Conservation (phyloP, 495 filamentous ascomycete species). For the Stereocaulon alpinum region DNA sequence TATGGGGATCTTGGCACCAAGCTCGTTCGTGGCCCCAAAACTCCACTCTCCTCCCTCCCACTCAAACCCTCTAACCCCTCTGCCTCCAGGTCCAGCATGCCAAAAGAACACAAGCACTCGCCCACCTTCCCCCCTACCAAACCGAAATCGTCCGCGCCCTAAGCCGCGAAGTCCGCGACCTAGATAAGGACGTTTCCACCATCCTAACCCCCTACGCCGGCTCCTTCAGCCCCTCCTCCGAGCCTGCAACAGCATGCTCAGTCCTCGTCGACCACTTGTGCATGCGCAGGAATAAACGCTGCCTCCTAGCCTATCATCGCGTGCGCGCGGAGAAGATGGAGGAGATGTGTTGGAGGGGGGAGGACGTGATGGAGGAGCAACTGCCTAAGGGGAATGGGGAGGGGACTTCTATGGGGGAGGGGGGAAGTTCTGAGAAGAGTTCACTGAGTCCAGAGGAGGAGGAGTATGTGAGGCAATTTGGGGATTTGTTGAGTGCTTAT, state of each 20-base stretch:
- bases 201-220: constrained; percentile 74
- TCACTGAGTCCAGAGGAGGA: constrained; percentile 95
- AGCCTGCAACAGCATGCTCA: constrained; percentile 76
- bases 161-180: constrained; percentile 84
- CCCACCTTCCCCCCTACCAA: constrained; percentile 85
- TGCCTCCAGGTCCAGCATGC: constrained; percentile 79
- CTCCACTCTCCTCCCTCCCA: neutral
- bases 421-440: constrained; percentile 38
- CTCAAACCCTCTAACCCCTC: constrained; percentile 9
- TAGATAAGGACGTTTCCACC: constrained; percentile 77
- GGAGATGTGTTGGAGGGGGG: constrained; percentile 84
- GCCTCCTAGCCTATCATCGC: constrained; percentile 87
- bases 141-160: constrained; percentile 82
- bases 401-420: constrained; percentile 25
- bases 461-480: constrained; percentile 86
- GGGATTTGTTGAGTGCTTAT: constrained; percentile 85
- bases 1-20: constrained; percentile 21
- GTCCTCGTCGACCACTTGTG: constrained; percentile 88
- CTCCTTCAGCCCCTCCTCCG: constrained; percentile 72
- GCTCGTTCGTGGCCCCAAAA: constrained; percentile 25
- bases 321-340: constrained; percentile 85
- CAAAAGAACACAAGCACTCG: constrained; percentile 84
- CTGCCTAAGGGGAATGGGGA: constrained; percentile 14
- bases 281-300: constrained; percentile 94
- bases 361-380: constrained; percentile 55